Percentiles rank a stretch among this genome's conserved stretches.
These are phyloP conservation scores for Flaveria bidentis DNA, from an alignment of 129 eudicot genomes.

Conservation along the genomic window DNA sequence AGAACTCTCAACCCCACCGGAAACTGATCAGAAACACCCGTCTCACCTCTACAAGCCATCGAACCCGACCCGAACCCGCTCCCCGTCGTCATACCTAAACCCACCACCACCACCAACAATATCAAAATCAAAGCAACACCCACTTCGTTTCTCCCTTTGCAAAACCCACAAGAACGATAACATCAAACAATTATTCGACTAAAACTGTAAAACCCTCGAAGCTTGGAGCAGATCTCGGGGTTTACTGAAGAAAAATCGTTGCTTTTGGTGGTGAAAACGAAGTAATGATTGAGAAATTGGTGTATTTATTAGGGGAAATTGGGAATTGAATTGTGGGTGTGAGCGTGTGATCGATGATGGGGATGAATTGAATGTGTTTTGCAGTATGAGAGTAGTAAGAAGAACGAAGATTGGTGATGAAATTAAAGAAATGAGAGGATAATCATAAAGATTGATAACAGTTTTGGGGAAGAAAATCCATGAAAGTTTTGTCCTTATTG, in stretches of 20 bases:
- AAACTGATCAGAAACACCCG: conserved; percentile 52
- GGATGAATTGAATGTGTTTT: conserved; percentile 26
- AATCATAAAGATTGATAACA: conserved; percentile 30
- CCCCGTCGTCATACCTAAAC: conserved; percentile 29
- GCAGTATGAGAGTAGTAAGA: not conserved
- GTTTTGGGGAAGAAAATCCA: conserved; percentile 20
- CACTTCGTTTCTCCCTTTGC: too few species aligned
- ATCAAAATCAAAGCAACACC: too few species aligned
- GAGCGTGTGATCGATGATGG: conserved; percentile 14
- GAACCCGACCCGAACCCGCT: conserved; percentile 37
- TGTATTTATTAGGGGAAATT: conserved; percentile 36
- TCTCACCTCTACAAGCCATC: not conserved
- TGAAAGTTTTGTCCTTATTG: conserved; percentile 23
- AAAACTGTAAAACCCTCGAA: conserved; percentile 20
- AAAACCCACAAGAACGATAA: conserved; percentile 11
- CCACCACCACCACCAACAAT: not conserved
- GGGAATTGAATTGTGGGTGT: conserved; percentile 2
- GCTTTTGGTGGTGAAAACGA: not conserved
- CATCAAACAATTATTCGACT: conserved; percentile 15
- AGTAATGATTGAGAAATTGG: conserved; percentile 37
- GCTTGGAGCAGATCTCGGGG: conserved; percentile 36
- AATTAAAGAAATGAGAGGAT: conserved; percentile 34
- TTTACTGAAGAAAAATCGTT: not conserved
- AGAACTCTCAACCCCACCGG: conserved; percentile 78
- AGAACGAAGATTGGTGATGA: conserved; percentile 24